Base-by-base conservation (phyloP, 2,329 filamentous ascomycete genomes). In the Dactylellina cionopaga region DNA sequence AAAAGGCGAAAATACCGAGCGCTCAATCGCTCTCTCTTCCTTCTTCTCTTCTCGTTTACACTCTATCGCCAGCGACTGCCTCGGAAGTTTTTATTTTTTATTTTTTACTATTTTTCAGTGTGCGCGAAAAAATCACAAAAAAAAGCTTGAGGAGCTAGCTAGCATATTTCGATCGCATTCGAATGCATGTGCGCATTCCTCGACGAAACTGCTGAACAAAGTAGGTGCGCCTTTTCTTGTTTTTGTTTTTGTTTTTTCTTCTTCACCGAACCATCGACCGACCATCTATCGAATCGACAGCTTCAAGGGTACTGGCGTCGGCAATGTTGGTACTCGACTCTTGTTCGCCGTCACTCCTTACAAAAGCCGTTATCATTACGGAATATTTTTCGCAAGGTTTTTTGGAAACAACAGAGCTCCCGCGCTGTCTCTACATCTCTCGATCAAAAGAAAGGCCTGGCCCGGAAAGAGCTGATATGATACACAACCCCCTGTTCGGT, bases 111-210 rank as follows among this genome's bases (percentile, higher is more conserved):
- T 56, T 41, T 49, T 19, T 25, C 11, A 17, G 24, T 56, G 62
- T 33, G 62, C 51, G 52, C 51, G 62, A 66, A 33, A 46, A 9
- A 13, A n/a, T n/a, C n/a, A n/a, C n/a, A n/a, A n/a, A n/a, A 11
- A 3, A 52, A 39, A 63, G 44, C 58, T 63, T 52, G 49, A 27
- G 51, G 19, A 29, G 15, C 46, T 17, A 41, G 33, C 62, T 58
- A 56, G 62, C 51, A 66, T 64, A 64, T 64, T 66, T 66, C 62
- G 62, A 56, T 66, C 62, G 62, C 62, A 66, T 66, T 66, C 62
- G 62, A n/a, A 68, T 60, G 63, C 63, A 68, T 68, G 63, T 68
- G 63, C 63, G 54, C 63, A 68, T 68, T 68, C 63, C 63, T 68
- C 63, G 43, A 35, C 33, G 25, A 52, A 54, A 35, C 59, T 37